phyloP scores from a whole-genome alignment of 1,284 basidiomycete genomes.

The Sporisorium graminicola region DNA sequence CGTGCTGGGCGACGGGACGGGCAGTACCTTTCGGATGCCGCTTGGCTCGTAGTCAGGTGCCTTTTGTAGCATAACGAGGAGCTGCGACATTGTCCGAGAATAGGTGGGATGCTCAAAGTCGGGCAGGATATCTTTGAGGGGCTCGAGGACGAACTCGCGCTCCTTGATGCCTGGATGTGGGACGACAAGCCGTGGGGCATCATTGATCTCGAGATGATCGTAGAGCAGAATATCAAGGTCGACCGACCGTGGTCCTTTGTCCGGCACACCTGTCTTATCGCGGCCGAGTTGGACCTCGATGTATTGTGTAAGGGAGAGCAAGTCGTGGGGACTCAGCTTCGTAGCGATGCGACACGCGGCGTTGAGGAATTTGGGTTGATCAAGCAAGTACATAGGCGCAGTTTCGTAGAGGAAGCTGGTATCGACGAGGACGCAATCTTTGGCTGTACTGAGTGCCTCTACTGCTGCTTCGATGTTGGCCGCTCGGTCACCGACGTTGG shows the following conservation, averaged over 20 bases:
- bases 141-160: slow-evolving; percentile 90
- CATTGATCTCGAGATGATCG: slow-evolving; percentile 76
- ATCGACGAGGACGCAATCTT: slow-evolving; percentile 73
- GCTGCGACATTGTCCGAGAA: slow-evolving; percentile 59
- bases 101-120: slow-evolving; percentile 64
- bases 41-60: slow-evolving; percentile 50
- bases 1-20: slow-evolving; percentile 38
- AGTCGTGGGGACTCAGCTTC: slow-evolving; percentile 75
- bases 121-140: slow-evolving; percentile 77
- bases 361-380: slow-evolving; percentile 91
- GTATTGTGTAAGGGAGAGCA: slow-evolving; percentile 80
- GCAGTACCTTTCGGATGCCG: slow-evolving; percentile 54
- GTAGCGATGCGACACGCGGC: slow-evolving; percentile 89
- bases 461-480: slow-evolving; percentile 83
- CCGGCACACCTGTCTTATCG: slow-evolving; percentile 77
- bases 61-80: slow-evolving; percentile 57
- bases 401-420: slow-evolving; percentile 96
- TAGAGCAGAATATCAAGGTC: slow-evolving; percentile 92
- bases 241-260: slow-evolving; percentile 88
- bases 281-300: slow-evolving; percentile 85
- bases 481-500: slow-evolving; percentile 89
- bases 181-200: slow-evolving; percentile 79
- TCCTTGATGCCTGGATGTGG: slow-evolving; percentile 87
- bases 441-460: slow-evolving; percentile 71
- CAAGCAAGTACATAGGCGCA: slow-evolving; percentile 91